These are phyloP conservation scores for Globisporangium spinosum DNA, from an alignment of 352 stramenopile species.

Conservation along the genomic window DNA sequence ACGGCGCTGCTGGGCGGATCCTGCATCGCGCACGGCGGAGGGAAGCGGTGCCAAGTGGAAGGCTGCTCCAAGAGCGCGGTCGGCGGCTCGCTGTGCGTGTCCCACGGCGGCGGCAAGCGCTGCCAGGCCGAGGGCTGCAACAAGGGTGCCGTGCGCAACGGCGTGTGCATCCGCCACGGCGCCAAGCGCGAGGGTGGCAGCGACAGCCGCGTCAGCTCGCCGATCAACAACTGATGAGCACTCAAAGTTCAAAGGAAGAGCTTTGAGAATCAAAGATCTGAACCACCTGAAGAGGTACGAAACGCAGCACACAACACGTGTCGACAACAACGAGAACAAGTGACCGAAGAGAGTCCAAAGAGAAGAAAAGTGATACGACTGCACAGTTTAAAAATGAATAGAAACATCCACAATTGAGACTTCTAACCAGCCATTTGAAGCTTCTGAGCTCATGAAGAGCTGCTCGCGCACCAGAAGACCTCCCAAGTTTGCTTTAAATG, in stretches of 20 bases:
- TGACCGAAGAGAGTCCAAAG: background rate
- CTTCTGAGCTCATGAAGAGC: background rate
- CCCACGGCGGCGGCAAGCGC: constrained; percentile 66
- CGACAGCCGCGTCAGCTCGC: constrained; percentile 16
- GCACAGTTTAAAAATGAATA: background rate
- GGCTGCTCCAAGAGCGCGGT: constrained; percentile 66
- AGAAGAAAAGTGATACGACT: background rate
- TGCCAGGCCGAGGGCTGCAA: constrained; percentile 76
- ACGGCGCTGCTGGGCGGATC: constrained; percentile 69
- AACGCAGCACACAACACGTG: background rate
- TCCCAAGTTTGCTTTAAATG: background rate
- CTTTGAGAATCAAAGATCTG: constrained; percentile 1
- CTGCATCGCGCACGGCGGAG: constrained; percentile 79
- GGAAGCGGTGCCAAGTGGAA: constrained; percentile 73
- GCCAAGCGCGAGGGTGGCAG: constrained; percentile 53
- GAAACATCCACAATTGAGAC: background rate
- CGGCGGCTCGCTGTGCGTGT: constrained; percentile 61
- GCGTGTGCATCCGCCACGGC: constrained; percentile 84
- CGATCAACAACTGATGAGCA: constrained; percentile 15
- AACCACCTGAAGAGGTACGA: constrained; percentile 1
- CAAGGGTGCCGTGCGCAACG: constrained; percentile 79
- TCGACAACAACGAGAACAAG: background rate
- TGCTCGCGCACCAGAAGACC: background rate
- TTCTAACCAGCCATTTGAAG: background rate
- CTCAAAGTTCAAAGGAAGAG: constrained; percentile 1